Percentiles rank a stretch among this genome's conserved stretches.
phyloP scores from a whole-genome alignment of 2,329 filamentous ascomycete genomes.

The Aspergillaceae sp. region DNA sequence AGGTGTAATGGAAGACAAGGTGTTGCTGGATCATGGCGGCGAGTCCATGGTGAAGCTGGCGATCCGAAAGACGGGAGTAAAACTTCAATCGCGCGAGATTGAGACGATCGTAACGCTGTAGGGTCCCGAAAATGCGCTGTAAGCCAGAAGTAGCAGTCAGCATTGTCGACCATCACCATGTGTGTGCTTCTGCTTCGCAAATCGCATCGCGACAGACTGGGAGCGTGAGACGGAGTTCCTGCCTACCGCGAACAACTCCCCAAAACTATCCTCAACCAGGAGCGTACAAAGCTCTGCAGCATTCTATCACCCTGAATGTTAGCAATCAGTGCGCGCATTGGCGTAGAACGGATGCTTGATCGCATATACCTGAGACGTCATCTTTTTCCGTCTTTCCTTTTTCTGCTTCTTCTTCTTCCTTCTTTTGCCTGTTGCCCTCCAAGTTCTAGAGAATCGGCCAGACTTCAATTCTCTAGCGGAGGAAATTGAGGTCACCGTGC shows the following conservation, averaged over 20 bases:
- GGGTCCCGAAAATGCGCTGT: conserved; percentile 73
- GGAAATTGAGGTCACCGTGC: conserved; percentile 57
- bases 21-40: conserved; percentile 82
- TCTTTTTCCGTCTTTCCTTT: conserved; percentile 6
- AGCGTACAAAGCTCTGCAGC: conserved; percentile 82
- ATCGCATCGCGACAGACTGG: conserved; percentile 1
- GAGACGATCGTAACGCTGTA: conserved; percentile 71
- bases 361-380: conserved; percentile 49
- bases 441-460: conserved; percentile 62
- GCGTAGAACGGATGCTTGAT: background rate
- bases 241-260: conserved; percentile 83
- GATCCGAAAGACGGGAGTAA: conserved; percentile 62
- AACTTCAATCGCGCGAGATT: conserved; percentile 60
- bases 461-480: conserved; percentile 62
- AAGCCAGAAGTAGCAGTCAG: conserved; percentile 2
- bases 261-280: conserved; percentile 80
- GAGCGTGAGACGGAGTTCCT: conserved; percentile 1
- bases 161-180: conserved; percentile 3
- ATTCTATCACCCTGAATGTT: conserved; percentile 41
- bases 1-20: conserved; percentile 65
- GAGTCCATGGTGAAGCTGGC: conserved; percentile 71
- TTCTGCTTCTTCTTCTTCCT: background rate
- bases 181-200: background rate
- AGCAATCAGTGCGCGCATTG: conserved; percentile 17
- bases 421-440: conserved; percentile 28